Base-by-base conservation (phyloP, 2,329 filamentous ascomycete genomes). In the Acephala macrosclerotiorum region DNA sequence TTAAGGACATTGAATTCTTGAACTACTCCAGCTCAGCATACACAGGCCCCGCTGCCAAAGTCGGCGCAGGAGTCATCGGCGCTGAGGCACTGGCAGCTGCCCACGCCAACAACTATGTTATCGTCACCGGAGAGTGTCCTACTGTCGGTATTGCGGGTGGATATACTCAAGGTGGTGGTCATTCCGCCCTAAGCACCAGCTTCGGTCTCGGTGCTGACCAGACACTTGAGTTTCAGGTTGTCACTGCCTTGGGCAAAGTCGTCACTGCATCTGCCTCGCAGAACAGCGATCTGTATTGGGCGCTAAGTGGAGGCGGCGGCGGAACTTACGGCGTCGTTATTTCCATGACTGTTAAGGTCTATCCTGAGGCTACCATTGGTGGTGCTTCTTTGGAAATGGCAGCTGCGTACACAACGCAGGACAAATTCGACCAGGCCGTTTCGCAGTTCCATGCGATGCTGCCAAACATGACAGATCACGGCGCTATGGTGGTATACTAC, bases 261-360 rank as follows among this genome's bases (percentile, higher is more conserved):
- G 67, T 88, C 1, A 81, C 75, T 1, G 86, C 85, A 0, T 83
- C 79, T 3, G 79, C 78, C 0, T 72, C 71, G 0, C 66, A 82
- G 36, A 85, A 90, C 68, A 64, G 78, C 0, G 87, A 90, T 60
- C 78, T 91, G 1, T 90, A 87, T 77, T 91, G 87, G 88, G 89
- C 88, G 1, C 75, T 89, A 0, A 80, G 80, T 49, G 87, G 87
- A 3, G 87, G 88, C 0, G 87, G 88, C 1, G 84, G 82, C 11
- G 85, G 86, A 18, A 89, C 81, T 35, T 90, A 84, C 69, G 87
- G 80, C 1, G 79, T 89, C 1, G 85, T 89, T 1, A 75, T 82
- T 18, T 85, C 83, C 1, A 79, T 89, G 74, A 89, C 84, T 0
- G 78, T 83, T 47, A 84, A 83, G 66, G 80, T 83, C 1, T 80